Evolutionary conservation across 2,329 filamentous ascomycete species (phyloP), one percentile per base, ranked within the genome.

Genomic region (Fusarium palustre): DNA sequence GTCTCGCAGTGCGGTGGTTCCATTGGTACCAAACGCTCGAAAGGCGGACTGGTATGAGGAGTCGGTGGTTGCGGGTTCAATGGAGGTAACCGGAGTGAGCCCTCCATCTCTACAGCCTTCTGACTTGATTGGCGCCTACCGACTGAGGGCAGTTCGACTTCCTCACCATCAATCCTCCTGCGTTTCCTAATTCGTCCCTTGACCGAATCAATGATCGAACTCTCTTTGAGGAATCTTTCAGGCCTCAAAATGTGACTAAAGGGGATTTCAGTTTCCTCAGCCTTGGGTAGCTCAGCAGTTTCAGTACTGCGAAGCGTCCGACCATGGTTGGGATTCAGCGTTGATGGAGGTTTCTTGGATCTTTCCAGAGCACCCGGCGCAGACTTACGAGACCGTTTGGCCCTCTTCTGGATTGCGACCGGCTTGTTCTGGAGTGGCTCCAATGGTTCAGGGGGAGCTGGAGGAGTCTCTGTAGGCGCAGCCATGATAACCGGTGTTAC

Each of bases 151-250:
- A 74, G 59, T 9, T 66, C 62, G 33, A 78, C 73, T 55, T 79
- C 77, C 41, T 78, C 80, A 11, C 82, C 82, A 25, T 81, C 76
- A 54, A 84, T 81, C 68, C 76, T 79, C 71, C 85, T 86, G 16
- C 81, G 80, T 72, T 83, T 86, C 61, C 84, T 79, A 39, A 80
- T 77, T 24, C 84, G 80, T 8, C 80, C 81, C 39, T 87, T 87
- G 60, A 87, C 85, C 2, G 84, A 82, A 11, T 81, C 79, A 6
- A 83, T 75, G n/a, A 87, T 87, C 5, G 86, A 86, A 60, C 75
- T 81, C 45, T 58, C 55, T 11, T 24, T 25, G 10, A 39, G 50
- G 22, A 63, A 41, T 36, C 55, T 65, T 6, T 68, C 47, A 3
- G 66, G 68, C n/a, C 66, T 62, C 7, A 30, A 46, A 30, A 46